phyloP scores from a whole-genome alignment of 768 basidiomycete genomes.

The Psilocybe sp. region DNA sequence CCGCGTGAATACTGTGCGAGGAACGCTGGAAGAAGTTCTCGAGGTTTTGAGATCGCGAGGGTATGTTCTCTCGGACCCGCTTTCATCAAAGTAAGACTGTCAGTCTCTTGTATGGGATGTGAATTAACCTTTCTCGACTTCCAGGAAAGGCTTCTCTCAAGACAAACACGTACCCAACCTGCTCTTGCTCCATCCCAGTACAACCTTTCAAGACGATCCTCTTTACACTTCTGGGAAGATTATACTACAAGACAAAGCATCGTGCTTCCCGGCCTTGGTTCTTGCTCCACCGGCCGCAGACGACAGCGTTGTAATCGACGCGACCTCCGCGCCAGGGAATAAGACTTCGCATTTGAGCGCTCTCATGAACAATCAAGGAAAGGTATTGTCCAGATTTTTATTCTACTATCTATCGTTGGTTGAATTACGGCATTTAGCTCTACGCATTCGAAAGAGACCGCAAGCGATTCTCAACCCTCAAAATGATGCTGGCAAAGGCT shows the following conservation, averaged over 20 bases:
- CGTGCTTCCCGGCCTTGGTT: slow-evolving; percentile 90
- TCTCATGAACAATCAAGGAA: slow-evolving; percentile 79
- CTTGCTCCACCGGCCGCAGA: slow-evolving; percentile 67
- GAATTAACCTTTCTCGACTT: slow-evolving; percentile 5
- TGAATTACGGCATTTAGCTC: slow-evolving; percentile 38
- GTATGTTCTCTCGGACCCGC: slow-evolving; percentile 49
- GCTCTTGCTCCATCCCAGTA: slow-evolving; percentile 68
- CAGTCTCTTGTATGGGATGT: slow-evolving; percentile 2
- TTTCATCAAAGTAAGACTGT: slow-evolving; percentile 46
- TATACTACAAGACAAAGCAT: slow-evolving; percentile 97
- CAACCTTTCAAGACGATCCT: slow-evolving; percentile 65
- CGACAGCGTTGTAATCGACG: slow-evolving; percentile 74
- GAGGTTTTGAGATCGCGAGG: slow-evolving; percentile 53
- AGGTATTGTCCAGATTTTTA: slow-evolving; percentile 42
- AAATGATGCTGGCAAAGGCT: slow-evolving; percentile 82
- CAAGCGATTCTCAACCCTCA: slow-evolving; percentile 78
- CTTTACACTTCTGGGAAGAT: slow-evolving; percentile 77
- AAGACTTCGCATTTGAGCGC: slow-evolving; percentile 95
- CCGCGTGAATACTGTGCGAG: slow-evolving; percentile 73
- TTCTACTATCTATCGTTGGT: not conserved
- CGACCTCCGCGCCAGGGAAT: slow-evolving; percentile 96
- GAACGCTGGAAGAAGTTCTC: slow-evolving; percentile 66
- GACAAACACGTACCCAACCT: slow-evolving; percentile 85
- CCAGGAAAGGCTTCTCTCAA: slow-evolving; percentile 60
- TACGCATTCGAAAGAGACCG: slow-evolving; percentile 89